These are phyloP conservation scores for Endocalyx cinctus DNA, from an alignment of 2,329 filamentous ascomycete species.

Conservation along the genomic window DNA sequence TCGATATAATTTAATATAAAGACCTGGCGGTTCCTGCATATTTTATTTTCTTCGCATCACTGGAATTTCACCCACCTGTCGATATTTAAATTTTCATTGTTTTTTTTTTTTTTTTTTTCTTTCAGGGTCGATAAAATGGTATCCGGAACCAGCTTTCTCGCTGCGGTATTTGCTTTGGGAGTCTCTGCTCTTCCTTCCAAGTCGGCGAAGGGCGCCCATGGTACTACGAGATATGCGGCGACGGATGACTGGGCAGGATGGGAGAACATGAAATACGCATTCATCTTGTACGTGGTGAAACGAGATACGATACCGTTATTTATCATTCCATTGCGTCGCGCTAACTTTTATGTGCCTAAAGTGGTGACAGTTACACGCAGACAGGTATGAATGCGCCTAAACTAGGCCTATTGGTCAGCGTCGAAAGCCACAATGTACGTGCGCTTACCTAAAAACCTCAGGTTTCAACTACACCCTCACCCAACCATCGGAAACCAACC, in stretches of 20 bases:
- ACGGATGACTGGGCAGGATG: conserved; percentile 29
- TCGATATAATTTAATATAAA: too few relatives aligned
- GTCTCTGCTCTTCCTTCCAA: too few relatives aligned
- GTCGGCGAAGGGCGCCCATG: neutral
- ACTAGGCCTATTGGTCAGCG: too few relatives aligned
- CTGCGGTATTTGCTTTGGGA: too few relatives aligned
- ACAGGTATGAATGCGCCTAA: conserved; percentile 17
- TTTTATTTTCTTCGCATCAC: too few relatives aligned
- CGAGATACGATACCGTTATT: too few relatives aligned
- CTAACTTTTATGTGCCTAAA: conserved; percentile 8
- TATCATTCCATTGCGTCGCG: neutral
- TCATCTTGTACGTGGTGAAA: conserved; percentile 40
- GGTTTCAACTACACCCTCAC: conserved; percentile 50
- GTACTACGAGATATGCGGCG: conserved; percentile 2
- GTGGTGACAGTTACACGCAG: conserved; percentile 30
- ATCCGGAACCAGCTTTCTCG: too few relatives aligned
- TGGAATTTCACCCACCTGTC: neutral
- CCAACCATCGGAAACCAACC: conserved; percentile 49
- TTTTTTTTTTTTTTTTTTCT: neutral
- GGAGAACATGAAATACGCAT: conserved; percentile 34
- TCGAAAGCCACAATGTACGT: too few relatives aligned
- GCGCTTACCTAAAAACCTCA: conserved; percentile 7
- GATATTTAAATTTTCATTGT: neutral
- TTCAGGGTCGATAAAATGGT: too few relatives aligned
- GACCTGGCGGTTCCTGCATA: too few relatives aligned